These are phyloP conservation scores for Hirschfeldia incana DNA, from an alignment of 345 rosid species.

Conservation along the genomic window DNA sequence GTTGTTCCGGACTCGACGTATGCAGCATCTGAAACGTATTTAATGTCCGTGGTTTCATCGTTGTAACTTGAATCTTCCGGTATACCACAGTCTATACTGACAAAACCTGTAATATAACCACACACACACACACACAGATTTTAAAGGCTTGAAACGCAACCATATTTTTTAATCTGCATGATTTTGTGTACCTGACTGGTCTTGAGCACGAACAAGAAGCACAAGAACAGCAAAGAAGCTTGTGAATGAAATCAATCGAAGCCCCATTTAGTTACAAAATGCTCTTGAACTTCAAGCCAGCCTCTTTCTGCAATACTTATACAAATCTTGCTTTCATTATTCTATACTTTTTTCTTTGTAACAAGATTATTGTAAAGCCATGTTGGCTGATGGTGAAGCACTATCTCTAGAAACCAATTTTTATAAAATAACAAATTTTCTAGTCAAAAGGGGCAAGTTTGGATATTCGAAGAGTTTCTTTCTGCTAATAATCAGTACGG, in stretches of 20 bases:
- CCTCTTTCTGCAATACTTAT: slow-evolving; percentile 1
- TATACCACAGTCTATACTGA: slow-evolving; percentile 15
- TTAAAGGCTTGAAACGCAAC: not conserved
- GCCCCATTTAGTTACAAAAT: slow-evolving; percentile 7
- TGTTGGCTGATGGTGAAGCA: slow-evolving; percentile 33
- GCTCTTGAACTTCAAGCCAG: not conserved
- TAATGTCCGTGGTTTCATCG: slow-evolving; percentile 33
- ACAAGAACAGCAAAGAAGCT: slow-evolving; percentile 9
- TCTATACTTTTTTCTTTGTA: not conserved
- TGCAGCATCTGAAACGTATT: slow-evolving; percentile 35
- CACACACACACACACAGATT: not conserved
- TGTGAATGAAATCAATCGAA: not conserved
- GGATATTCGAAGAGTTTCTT: not conserved
- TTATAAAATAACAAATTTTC: not conserved
- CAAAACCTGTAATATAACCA: slow-evolving; percentile 9
- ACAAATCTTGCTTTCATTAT: not conserved
- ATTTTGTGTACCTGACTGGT: slow-evolving; percentile 39
- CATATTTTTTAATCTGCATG: not conserved
- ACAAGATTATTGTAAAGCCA: slow-evolving; percentile 8
- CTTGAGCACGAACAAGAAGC: slow-evolving; percentile 28
- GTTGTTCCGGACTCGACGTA: slow-evolving; percentile 34
- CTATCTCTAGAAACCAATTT: slow-evolving; percentile 10
- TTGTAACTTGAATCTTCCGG: not conserved
- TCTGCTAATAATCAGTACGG: not conserved
- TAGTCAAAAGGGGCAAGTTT: slow-evolving; percentile 15